These are phyloP conservation scores for Artemisia annua DNA, from an alignment of 129 eudicot genomes.

Conservation along the genomic window DNA sequence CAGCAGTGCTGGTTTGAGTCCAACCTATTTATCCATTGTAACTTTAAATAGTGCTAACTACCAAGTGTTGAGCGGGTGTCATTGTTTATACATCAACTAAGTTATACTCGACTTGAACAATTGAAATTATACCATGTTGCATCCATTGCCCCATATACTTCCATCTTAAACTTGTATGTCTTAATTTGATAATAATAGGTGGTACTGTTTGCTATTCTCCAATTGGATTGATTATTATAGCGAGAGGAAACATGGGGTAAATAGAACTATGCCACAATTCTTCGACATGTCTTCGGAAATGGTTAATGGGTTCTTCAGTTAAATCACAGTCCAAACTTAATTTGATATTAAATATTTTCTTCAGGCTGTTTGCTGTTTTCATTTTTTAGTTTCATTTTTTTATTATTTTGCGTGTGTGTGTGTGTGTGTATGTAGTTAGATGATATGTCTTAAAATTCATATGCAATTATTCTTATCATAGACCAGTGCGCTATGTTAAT, in stretches of 20 bases:
- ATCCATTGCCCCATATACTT: background rate
- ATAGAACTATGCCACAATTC: background rate
- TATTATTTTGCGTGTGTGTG: too few relatives aligned
- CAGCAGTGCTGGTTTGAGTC: background rate
- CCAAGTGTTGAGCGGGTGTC: background rate
- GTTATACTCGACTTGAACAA: background rate
- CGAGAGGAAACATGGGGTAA: background rate
- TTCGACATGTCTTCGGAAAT: background rate
- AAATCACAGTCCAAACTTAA: background rate
- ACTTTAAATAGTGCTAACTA: background rate
- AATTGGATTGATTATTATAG: background rate
- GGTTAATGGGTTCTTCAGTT: background rate
- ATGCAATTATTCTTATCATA: background rate
- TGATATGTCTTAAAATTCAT: background rate
- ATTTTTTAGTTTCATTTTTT: conserved; percentile 9
- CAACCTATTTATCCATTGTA: background rate
- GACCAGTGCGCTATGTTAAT: background rate
- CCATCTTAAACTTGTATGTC: background rate
- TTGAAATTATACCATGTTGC: background rate
- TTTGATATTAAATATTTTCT: background rate
- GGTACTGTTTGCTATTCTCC: background rate
- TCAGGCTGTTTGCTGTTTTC: background rate
- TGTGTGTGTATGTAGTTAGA: background rate
- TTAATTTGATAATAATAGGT: too few relatives aligned
- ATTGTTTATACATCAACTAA: background rate